A percentile compares a stretch with the other conserved stretches of the same genome.
Conservation (phyloP, 352 stramenopile species). For the Globisporangium barbulae region DNA sequence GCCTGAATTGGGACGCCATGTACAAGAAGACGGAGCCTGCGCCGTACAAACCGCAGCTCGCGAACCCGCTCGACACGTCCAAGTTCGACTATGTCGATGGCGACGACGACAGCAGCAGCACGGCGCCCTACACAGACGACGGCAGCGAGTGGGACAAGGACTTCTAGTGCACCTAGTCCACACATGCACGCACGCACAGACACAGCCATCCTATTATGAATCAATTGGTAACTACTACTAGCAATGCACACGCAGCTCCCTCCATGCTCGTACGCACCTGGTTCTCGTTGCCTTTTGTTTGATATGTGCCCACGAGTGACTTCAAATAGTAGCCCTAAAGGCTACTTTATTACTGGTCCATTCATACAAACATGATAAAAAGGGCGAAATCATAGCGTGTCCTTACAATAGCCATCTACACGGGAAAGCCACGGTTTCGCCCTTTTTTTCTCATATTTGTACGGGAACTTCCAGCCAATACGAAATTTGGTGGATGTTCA, state of each 20-base stretch:
- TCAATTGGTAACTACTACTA: neutral
- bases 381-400: too few relatives aligned
- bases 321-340: too few relatives aligned
- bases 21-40: conserved; percentile 85
- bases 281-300: neutral
- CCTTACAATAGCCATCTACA: too few relatives aligned
- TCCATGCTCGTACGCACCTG: neutral
- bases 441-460: too few relatives aligned
- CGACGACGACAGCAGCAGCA: conserved; percentile 30
- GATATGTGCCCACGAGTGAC: too few relatives aligned
- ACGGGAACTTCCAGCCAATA: too few relatives aligned
- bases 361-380: too few relatives aligned
- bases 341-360: too few relatives aligned
- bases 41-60: conserved; percentile 88
- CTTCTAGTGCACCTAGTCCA: conserved; percentile 41
- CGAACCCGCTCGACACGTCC: conserved; percentile 87
- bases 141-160: conserved; percentile 78
- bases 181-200: neutral
- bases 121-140: conserved; percentile 49
- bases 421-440: too few relatives aligned
- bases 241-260: neutral
- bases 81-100: conserved; percentile 92
- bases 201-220: neutral
- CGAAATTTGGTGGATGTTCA: too few relatives aligned
- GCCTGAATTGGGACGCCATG: conserved; percentile 89